These are phyloP conservation scores for Schizonepeta tenuifolia DNA, from an alignment of 257 asterid genomes.

Conservation along the genomic window DNA sequence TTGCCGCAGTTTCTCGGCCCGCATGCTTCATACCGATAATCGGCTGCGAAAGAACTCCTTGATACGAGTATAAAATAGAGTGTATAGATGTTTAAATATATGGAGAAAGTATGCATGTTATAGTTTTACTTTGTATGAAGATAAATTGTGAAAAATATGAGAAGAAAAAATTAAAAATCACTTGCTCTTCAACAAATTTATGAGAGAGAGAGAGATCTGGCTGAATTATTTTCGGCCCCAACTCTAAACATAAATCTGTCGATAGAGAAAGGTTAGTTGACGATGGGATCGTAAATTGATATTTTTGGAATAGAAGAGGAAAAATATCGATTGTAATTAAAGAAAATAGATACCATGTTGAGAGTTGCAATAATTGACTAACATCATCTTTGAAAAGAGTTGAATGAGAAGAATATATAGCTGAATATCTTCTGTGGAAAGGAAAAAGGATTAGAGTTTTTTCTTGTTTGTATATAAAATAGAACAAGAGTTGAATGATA, in stretches of 20 bases:
- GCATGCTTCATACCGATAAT: constrained; percentile 49
- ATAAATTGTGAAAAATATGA: background rate
- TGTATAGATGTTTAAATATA: constrained; percentile 24
- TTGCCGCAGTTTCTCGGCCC: constrained; percentile 36
- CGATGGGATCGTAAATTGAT: too few relatives aligned
- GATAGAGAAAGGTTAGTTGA: constrained; percentile 4
- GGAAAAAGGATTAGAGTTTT: background rate
- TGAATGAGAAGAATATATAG: background rate
- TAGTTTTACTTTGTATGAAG: background rate
- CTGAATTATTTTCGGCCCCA: background rate
- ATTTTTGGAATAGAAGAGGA: too few relatives aligned
- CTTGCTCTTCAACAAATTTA: background rate
- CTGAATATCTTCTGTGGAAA: background rate
- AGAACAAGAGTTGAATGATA: background rate
- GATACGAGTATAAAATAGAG: constrained; percentile 35
- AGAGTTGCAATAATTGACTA: constrained; percentile 48
- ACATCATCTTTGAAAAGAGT: background rate
- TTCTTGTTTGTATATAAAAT: too few relatives aligned
- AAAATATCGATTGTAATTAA: background rate
- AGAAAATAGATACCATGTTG: too few relatives aligned
- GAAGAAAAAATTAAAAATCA: background rate
- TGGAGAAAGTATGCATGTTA: constrained; percentile 9
- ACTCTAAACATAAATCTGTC: background rate
- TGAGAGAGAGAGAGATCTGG: background rate
- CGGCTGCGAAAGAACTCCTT: constrained; percentile 35